Evolutionary conservation across 129 eudicot species (phyloP), one percentile per base, ranked within the genome.

Genomic region (Scalesia atractyloides): DNA sequence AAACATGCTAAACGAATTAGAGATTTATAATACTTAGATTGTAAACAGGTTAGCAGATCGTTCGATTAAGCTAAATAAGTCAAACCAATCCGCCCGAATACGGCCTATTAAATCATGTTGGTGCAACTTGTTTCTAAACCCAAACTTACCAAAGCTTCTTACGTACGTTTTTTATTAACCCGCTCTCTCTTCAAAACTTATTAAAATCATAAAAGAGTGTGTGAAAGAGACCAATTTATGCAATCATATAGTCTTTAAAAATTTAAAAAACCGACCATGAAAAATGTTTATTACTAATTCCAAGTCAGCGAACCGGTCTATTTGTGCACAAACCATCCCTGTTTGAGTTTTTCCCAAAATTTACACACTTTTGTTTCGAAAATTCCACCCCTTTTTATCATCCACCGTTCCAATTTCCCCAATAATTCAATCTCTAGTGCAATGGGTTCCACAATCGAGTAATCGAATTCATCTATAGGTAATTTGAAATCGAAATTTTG

Each of bases 351-450:
- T 48, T 33, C 70, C 63, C 70, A 63, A 33, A 62, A 33, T 8
- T 60, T 47, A 39, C 46, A 47, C 34, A 33, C 51, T 57, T 41
- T 66, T 39, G 43, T 56, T 76, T 67, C 62, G n/a, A 67, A 67
- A 76, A 76, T 76, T 76, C 62, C 43, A 76, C 74, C 80, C 74
- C 39, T 24, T 68, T 69, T 48, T 20, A 7, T 51, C 30, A 60
- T 33, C 65, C 43, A 26, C 30, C 15, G 18, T 47, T 20, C 72
- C 66, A 70, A 16, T 41, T 66, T 26, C 16, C n/a, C 33, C 51
- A 68, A 33, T 16, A 67, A 46, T 34, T 67, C 57, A 16, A 44
- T 57, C 17, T 54, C 39, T 22, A 66, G 14, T 10, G 47, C 34
- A 26, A 68, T 18, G 15, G 60, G 57, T 57, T 68, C 41, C 5